Base-by-base conservation (phyloP, 1,284 basidiomycete genomes). In the Puccinia triticina region DNA sequence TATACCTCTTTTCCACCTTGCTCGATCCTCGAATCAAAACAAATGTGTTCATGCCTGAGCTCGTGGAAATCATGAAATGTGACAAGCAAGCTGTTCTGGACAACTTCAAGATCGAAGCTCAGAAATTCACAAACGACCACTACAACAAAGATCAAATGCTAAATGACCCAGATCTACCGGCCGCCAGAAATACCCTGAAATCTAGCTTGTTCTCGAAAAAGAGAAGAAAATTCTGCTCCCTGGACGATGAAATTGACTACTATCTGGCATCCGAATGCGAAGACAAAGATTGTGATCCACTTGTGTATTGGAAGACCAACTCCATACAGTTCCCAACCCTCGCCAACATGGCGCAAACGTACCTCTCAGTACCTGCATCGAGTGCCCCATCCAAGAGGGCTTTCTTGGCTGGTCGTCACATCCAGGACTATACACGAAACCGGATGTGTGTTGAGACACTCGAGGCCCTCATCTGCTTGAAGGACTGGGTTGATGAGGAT, bases 281-380 rank as follows among this genome's bases (percentile, higher is more conserved):
- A 55, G 50, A 73, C 0, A 21, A 73, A 46, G 14, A 10, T 12
- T 55, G 16, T 55, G 18, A 73, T 5, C 48, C 34, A 10, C 50
- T 73, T n/a, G 0, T 40, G 11, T 64, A 37, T 43, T 76, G 74
- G 74, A 76, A 79, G 50, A 40, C 50, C 12, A 67, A 79, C 10
- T 23, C 48, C 18, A 46, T 16, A 11, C 43, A 53, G 18, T 43
- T 55, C 23, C 77, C 66, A n/a, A n/a, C 61, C 16, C 43, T 77
- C 21, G 75, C 57, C 0, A 61, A 37, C 10, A 46, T 77, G 37
- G 75, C 40, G 3, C 2, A n/a, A 32, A 66, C 34, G 16, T 66
- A 50, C 32, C 34, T 66, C 0, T n/a, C 57, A 46, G 46, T 77
- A 16, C 26, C 59, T 5, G 59, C 43, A 2, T 57, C 55, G 11